Evolutionary conservation across 1,284 basidiomycete genomes (phyloP).

Genomic region (Sporisorium iseilematis-ciliati): DNA sequence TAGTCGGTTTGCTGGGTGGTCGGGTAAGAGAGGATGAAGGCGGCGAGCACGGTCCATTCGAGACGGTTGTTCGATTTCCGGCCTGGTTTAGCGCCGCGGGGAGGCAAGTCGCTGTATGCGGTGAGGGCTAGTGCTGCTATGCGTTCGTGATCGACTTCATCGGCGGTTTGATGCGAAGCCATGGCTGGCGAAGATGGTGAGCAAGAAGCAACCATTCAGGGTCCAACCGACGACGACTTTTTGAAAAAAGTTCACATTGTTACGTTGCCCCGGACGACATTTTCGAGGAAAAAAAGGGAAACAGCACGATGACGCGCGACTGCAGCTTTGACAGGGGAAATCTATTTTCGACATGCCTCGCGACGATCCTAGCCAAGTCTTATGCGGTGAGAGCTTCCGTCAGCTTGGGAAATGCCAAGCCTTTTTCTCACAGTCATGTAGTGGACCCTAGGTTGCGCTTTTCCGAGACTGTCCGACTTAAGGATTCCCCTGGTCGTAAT

Average conservation of each 20-base stretch:
- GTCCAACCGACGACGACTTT: slow-evolving; percentile 4
- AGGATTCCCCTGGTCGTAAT: background rate
- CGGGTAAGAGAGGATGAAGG: slow-evolving; percentile 35
- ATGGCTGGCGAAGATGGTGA: background rate
- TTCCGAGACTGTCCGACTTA: too few species aligned
- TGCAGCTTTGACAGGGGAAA: slow-evolving; percentile 7
- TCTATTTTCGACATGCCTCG: background rate
- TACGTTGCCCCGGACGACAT: background rate
- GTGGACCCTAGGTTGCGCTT: background rate
- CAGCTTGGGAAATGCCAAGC: slow-evolving; percentile 8
- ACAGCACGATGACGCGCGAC: slow-evolving; percentile 13
- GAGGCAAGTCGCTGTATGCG: slow-evolving; percentile 36
- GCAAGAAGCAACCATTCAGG: slow-evolving; percentile 7
- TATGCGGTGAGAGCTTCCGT: background rate
- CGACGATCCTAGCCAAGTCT: background rate
- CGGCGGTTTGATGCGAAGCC: background rate
- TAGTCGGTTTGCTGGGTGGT: slow-evolving; percentile 7
- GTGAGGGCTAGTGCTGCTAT: slow-evolving; percentile 23
- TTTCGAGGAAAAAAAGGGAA: background rate
- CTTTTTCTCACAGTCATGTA: background rate
- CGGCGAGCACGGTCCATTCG: slow-evolving; percentile 60
- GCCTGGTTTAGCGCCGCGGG: slow-evolving; percentile 48
- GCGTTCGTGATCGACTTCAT: slow-evolving; percentile 23
- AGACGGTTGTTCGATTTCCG: slow-evolving; percentile 32
- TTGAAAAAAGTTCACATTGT: background rate